Evolutionary conservation across 2,329 filamentous ascomycete genomes (phyloP), one percentile per base, ranked within the genome.

Genomic region (Lasiodiplodia theobromae): DNA sequence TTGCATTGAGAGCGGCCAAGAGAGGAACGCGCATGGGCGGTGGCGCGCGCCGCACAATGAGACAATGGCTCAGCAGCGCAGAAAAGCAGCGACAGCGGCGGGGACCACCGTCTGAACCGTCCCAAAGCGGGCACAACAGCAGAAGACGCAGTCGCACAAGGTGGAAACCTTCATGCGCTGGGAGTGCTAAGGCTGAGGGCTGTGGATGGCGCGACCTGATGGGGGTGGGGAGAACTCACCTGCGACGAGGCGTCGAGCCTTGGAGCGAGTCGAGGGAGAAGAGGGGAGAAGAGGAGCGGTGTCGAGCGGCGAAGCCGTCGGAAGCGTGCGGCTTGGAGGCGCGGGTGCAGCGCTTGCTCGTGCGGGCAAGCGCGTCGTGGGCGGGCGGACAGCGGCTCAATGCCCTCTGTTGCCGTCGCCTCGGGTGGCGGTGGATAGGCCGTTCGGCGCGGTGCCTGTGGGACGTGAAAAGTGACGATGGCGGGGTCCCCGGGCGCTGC

Each of bases 21-120:
- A 62, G 44, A 31, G 40, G 31, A 67, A 51, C 18, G 28, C 49
- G 49, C 57, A 68, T 67, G 65, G 65, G 28, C 53, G 74, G 77
- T 78, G 76, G 77, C 77, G 77, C 74, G 77, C 76, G 78, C 71
- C 65, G 68, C 71, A 72, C 72, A 37, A 66, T 44, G 70, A 69
- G 67, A 70, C 68, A 71, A 68, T 67, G 71, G 62, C 69, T 60
- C 63, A 37, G 53, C 40, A 25, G 58, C 38, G 65, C 47, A 63
- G 54, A 58, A 66, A 64, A 66, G 51, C 38, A 66, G 25, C 44
- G 40, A 40, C 44, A 8, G 65, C 28, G 44, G 53, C 34, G 57
- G 58, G 28, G 53, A 60, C 47, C 67, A 58, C 57, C 70, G 53
- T 73, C 73, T 71, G 73, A 71, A 72, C 71, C 51, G 65, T 18